These are phyloP conservation scores for Perkinsus chesapeaki DNA, from an alignment of 169 alveolate genomes.

Conservation along the genomic window DNA sequence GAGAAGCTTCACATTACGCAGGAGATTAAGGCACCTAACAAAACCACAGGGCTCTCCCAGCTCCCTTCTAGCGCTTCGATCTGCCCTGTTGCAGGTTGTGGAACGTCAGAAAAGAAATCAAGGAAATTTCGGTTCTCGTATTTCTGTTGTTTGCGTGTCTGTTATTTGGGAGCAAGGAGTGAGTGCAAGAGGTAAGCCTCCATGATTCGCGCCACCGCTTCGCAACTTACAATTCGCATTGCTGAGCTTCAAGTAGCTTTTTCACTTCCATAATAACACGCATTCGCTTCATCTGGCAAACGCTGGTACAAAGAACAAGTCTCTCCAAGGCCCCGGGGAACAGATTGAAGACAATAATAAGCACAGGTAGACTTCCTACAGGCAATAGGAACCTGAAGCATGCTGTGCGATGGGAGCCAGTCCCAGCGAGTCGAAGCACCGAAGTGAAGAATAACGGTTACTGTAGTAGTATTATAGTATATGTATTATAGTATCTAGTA, in stretches of 20 bases:
- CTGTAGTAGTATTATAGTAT: too few relatives aligned
- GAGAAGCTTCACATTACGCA: neutral
- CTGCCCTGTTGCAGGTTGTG: too few relatives aligned
- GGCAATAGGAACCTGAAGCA: neutral
- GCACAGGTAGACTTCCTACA: neutral
- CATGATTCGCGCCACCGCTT: neutral
- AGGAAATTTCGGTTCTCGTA: too few relatives aligned
- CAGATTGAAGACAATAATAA: neutral
- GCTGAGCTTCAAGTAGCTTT: neutral
- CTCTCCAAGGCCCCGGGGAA: neutral
- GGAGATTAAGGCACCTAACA: neutral
- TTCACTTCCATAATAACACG: neutral
- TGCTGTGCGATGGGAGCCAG: too few relatives aligned
- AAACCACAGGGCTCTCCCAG: too few relatives aligned
- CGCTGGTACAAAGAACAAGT: neutral
- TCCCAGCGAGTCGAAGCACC: neutral
- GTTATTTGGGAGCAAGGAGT: too few relatives aligned
- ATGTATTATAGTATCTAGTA: too few relatives aligned
- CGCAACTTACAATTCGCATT: neutral
- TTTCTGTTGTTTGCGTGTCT: too few relatives aligned
- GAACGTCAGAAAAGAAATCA: too few relatives aligned
- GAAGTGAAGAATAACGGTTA: neutral
- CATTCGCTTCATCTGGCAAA: neutral
- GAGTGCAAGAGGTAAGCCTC: too few relatives aligned
- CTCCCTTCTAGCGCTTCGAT: too few relatives aligned